Evolutionary conservation across 345 rosid genomes (phyloP).

Genomic region (Boechera divaricarpa): DNA sequence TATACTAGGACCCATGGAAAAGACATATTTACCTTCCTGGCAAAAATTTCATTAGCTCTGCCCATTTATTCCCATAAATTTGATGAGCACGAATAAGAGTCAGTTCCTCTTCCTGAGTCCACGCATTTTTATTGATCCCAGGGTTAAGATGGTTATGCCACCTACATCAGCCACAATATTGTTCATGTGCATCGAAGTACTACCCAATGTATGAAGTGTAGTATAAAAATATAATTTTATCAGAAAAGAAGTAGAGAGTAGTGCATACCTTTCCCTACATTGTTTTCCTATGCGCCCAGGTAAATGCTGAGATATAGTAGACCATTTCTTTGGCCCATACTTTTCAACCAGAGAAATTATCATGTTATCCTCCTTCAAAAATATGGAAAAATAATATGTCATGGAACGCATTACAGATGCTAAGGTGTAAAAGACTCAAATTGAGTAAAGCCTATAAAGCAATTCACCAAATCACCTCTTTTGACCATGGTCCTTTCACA

Average conservation of each 20-base stretch:
- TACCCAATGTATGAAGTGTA: slow-evolving; percentile 1
- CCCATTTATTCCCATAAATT: slow-evolving; percentile 97
- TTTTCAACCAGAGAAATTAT: slow-evolving; percentile 81
- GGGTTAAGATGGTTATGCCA: slow-evolving; percentile 99
- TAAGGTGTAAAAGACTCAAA: slow-evolving; percentile 5
- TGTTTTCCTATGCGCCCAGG: slow-evolving; percentile 99
- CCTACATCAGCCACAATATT: slow-evolving; percentile 55
- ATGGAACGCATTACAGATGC: slow-evolving; percentile 15
- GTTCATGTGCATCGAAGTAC: slow-evolving; percentile 24
- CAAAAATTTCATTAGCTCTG: slow-evolving; percentile 90
- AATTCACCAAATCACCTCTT: slow-evolving; percentile 71
- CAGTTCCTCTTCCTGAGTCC: slow-evolving; percentile 99
- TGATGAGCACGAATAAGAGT: slow-evolving; percentile 97
- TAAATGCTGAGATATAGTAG: slow-evolving; percentile 94
- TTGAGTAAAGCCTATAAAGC: slow-evolving; percentile 19
- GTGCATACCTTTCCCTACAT: slow-evolving; percentile 86
- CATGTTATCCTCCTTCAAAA: slow-evolving; percentile 76
- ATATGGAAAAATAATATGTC: slow-evolving; percentile 22
- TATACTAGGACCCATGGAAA: slow-evolving; percentile 12
- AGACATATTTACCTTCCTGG: slow-evolving; percentile 84
- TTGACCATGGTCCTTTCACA: slow-evolving; percentile 99
- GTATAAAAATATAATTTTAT: neutral
- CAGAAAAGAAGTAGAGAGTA: slow-evolving; percentile 19
- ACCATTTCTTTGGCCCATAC: slow-evolving; percentile 97
- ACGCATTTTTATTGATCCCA: slow-evolving; percentile 91